These are phyloP conservation scores for Calophaca sinica DNA, from an alignment of 306 rosid species.

Conservation along the genomic window DNA sequence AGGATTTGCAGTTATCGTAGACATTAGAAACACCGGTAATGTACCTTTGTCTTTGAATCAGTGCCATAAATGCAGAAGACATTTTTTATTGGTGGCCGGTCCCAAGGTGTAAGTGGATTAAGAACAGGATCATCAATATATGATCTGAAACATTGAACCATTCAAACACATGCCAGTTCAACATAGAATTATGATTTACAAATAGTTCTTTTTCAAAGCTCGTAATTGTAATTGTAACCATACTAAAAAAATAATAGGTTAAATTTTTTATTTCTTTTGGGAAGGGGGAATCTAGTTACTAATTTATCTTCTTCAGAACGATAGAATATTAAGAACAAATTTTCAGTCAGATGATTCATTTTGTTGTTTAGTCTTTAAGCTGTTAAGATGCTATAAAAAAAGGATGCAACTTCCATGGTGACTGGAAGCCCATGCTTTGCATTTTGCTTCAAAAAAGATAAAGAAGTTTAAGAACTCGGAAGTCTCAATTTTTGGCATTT, in stretches of 20 bases:
- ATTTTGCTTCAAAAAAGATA: neutral
- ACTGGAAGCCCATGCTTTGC: slow-evolving; percentile 29
- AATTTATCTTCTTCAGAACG: slow-evolving; percentile 3
- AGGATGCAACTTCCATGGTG: slow-evolving; percentile 25
- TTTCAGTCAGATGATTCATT: slow-evolving; percentile 29
- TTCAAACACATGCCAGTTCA: slow-evolving; percentile 35
- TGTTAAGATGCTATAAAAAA: neutral
- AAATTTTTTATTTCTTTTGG: neutral
- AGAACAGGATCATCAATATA: slow-evolving; percentile 84
- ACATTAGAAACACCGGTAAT: slow-evolving; percentile 35
- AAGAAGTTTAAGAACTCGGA: neutral
- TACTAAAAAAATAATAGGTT: neutral
- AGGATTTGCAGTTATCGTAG: slow-evolving; percentile 27
- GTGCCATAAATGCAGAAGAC: slow-evolving; percentile 90
- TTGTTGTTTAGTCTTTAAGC: neutral
- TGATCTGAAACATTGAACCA: slow-evolving; percentile 68
- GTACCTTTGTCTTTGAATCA: slow-evolving; percentile 91
- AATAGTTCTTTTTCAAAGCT: slow-evolving; percentile 22
- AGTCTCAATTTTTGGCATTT: slow-evolving; percentile 29
- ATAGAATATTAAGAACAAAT: slow-evolving; percentile 7
- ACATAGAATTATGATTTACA: slow-evolving; percentile 36
- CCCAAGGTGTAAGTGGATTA: slow-evolving; percentile 98
- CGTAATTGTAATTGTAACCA: neutral
- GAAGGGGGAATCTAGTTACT: slow-evolving; percentile 13
- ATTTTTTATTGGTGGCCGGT: slow-evolving; percentile 93